Percentiles rank a stretch among this genome's conserved stretches.
Conservation (phyloP, 2,329 filamentous ascomycete genomes). For the Nemania sp. region DNA sequence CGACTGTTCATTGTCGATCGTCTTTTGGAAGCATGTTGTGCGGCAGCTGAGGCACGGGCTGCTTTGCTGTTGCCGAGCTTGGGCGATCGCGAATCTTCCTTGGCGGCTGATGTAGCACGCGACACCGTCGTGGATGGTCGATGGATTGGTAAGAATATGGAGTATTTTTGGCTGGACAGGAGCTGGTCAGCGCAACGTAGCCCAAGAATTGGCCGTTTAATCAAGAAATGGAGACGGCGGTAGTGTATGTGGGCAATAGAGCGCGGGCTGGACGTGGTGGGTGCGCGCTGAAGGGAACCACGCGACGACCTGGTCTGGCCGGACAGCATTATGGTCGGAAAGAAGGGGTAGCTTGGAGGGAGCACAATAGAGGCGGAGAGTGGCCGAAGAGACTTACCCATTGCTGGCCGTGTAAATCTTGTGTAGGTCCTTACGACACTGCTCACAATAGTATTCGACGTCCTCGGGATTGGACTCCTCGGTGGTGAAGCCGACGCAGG, state of each 20-base stretch:
- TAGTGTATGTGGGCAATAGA: constrained; percentile 20
- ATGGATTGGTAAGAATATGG: constrained; percentile 66
- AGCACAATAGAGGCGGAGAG: constrained; percentile 3
- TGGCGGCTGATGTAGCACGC: constrained; percentile 67
- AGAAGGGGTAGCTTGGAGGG: not conserved
- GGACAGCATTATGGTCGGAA: not conserved
- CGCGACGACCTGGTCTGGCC: not conserved
- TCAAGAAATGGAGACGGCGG: constrained; percentile 6
- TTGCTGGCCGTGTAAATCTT: constrained; percentile 78
- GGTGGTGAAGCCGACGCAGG: constrained; percentile 95
- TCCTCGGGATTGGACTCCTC: constrained; percentile 88
- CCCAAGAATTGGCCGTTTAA: not conserved
- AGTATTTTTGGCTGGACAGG: constrained; percentile 63
- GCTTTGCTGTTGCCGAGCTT: constrained; percentile 60
- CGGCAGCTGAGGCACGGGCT: constrained; percentile 53
- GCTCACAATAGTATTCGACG: constrained; percentile 88
- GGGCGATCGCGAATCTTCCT: constrained; percentile 62
- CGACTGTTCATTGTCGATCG: constrained; percentile 98
- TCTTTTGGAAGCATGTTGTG: constrained; percentile 70
- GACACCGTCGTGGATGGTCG: constrained; percentile 61
- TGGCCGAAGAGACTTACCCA: constrained; percentile 66
- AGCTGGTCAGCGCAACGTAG: constrained; percentile 46
- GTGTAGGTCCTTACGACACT: constrained; percentile 90
- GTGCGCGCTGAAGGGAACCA: not conserved
- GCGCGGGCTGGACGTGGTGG: not conserved